Conservation (phyloP, 192 early-diverging fungal species). For the Coemansia guatemalensis region DNA sequence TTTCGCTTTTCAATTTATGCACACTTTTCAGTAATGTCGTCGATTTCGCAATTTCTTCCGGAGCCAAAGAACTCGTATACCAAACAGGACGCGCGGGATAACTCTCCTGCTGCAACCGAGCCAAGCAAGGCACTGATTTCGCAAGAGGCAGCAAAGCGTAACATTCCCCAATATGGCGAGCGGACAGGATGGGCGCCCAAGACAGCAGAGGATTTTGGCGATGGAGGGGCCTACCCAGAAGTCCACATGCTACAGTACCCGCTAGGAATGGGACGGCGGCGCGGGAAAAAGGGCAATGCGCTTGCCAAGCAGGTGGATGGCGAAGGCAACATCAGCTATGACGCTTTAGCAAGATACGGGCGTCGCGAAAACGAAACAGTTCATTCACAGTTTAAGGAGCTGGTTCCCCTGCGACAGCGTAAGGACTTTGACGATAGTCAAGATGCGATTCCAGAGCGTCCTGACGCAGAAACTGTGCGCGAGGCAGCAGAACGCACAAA, state of each 20-base stretch:
- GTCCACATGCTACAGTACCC: slow-evolving; percentile 91
- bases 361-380: slow-evolving; percentile 67
- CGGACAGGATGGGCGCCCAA: slow-evolving; percentile 79
- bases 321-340: slow-evolving; percentile 87
- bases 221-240: slow-evolving; percentile 98
- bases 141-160: neutral
- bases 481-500: slow-evolving; percentile 86
- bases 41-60: slow-evolving; percentile 50
- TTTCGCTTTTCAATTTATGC: neutral
- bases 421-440: slow-evolving; percentile 63
- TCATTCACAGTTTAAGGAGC: slow-evolving; percentile 81
- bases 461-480: slow-evolving; percentile 73
- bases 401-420: slow-evolving; percentile 71
- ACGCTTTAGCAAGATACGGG: slow-evolving; percentile 82
- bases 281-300: slow-evolving; percentile 42
- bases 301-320: slow-evolving; percentile 88
- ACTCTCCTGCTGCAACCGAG: neutral
- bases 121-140: neutral
- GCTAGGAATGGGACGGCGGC: slow-evolving; percentile 87
- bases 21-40: slow-evolving; percentile 29
- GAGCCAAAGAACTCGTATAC: slow-evolving; percentile 40
- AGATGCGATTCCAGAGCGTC: slow-evolving; percentile 70
- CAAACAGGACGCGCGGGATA: neutral
- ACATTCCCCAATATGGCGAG: slow-evolving; percentile 75
- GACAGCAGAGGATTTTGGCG: slow-evolving; percentile 84